These are phyloP conservation scores for Coniferiporia weirii DNA, from an alignment of 1,284 basidiomycete species.

Conservation along the genomic window DNA sequence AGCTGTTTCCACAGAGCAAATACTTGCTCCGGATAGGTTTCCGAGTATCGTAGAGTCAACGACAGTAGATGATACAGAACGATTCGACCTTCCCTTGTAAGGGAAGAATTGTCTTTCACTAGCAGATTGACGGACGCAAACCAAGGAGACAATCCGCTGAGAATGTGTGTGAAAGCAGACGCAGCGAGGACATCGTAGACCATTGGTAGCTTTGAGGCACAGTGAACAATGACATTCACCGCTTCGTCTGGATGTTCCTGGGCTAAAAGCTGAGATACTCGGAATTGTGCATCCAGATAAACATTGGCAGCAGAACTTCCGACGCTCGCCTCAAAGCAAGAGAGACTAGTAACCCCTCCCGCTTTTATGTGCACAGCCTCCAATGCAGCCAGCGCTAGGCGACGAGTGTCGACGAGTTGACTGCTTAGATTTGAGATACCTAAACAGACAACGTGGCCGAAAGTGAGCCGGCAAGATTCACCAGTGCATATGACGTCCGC, in stretches of 20 bases:
- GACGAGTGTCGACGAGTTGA: slow-evolving; percentile 59
- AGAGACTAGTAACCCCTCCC: slow-evolving; percentile 50
- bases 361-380: slow-evolving; percentile 66
- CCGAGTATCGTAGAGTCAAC: slow-evolving; percentile 75
- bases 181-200: slow-evolving; percentile 51
- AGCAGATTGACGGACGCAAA: slow-evolving; percentile 69
- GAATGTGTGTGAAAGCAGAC: slow-evolving; percentile 48
- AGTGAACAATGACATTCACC: slow-evolving; percentile 64
- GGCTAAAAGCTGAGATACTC: slow-evolving; percentile 76
- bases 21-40: slow-evolving; percentile 78
- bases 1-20: slow-evolving; percentile 77
- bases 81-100: slow-evolving; percentile 57
- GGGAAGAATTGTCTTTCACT: slow-evolving; percentile 49
- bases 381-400: slow-evolving; percentile 77
- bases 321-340: slow-evolving; percentile 72
- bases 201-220: slow-evolving; percentile 69
- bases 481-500: slow-evolving; percentile 65
- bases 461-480: slow-evolving; percentile 58
- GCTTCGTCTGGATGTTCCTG: slow-evolving; percentile 75
- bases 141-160: slow-evolving; percentile 79
- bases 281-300: slow-evolving; percentile 77
- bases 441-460: slow-evolving; percentile 76
- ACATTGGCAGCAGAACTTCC: slow-evolving; percentile 71
- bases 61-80: slow-evolving; percentile 83
- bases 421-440: slow-evolving; percentile 86